These are phyloP conservation scores for Trichoderma gamsii DNA, from an alignment of 495 filamentous ascomycete genomes.

Conservation along the genomic window DNA sequence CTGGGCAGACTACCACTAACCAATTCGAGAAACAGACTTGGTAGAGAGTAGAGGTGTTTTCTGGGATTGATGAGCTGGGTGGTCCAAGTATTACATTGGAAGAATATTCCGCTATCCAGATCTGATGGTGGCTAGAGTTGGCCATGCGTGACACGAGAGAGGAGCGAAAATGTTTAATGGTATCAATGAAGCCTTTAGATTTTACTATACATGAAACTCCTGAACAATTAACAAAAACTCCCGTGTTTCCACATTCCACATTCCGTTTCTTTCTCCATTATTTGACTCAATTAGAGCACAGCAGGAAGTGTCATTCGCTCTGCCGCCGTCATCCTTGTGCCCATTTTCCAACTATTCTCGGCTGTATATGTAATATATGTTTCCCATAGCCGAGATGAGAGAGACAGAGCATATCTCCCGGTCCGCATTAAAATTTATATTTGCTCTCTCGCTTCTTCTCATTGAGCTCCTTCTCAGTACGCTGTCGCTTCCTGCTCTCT, in stretches of 20 bases:
- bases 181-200: not conserved
- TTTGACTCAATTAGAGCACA: not conserved
- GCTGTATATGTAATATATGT: not conserved
- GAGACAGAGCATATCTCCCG: not conserved
- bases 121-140: no score
- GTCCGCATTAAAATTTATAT: slow-evolving; percentile 26
- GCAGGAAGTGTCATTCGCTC: not conserved
- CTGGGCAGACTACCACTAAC: no score
- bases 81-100: no score
- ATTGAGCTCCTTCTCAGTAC: slow-evolving; percentile 73
- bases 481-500: slow-evolving; percentile 82
- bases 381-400: not conserved
- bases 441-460: slow-evolving; percentile 34
- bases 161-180: not conserved
- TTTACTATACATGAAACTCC: not conserved
- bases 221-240: not conserved
- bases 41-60: no score
- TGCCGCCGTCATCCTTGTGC: not conserved
- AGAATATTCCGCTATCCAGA: no score
- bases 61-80: no score
- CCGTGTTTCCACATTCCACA: not conserved
- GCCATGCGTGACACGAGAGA: not conserved
- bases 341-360: not conserved
- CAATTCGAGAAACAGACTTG: no score
- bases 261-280: not conserved